phyloP scores from a whole-genome alignment of 495 filamentous ascomycete species.

The Penicillium arizonense region DNA sequence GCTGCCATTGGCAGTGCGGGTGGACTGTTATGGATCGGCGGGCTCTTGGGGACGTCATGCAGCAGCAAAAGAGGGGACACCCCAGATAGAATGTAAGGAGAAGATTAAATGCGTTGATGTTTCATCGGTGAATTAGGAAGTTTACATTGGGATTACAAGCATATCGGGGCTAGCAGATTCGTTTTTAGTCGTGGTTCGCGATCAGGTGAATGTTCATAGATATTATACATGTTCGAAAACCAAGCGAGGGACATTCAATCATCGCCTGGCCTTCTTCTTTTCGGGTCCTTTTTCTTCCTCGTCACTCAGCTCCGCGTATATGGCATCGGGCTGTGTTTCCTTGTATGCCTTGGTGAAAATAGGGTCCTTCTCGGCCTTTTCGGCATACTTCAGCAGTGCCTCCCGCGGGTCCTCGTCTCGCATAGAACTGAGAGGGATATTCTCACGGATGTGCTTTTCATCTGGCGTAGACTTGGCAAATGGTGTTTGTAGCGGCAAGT shows the following conservation, averaged over 20 bases:
- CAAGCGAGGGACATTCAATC: conserved; percentile 1
- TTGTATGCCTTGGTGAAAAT: conserved; percentile 93
- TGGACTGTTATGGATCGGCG: conserved; percentile 8
- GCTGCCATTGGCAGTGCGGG: conserved; percentile 13
- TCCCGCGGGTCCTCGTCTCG: conserved; percentile 95
- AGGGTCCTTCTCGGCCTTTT: conserved; percentile 88
- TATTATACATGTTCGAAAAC: conserved; percentile 4
- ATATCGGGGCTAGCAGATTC: too few species aligned
- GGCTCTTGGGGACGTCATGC: conserved; percentile 21
- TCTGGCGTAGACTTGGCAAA: conserved; percentile 91
- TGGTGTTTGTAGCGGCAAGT: conserved; percentile 80
- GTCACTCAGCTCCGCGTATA: conserved; percentile 91
- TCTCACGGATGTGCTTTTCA: conserved; percentile 81
- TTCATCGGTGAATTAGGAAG: not conserved
- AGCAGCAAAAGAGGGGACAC: conserved; percentile 16
- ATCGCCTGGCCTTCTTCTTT: conserved; percentile 62
- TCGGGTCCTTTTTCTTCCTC: conserved; percentile 72
- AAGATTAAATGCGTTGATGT: conserved; percentile 2
- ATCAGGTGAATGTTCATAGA: not conserved
- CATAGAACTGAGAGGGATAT: conserved; percentile 90
- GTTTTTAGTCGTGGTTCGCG: too few species aligned
- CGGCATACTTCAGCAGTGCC: conserved; percentile 91
- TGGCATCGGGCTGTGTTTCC: conserved; percentile 86
- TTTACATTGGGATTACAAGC: not conserved
- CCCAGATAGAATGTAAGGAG: conserved; percentile 19